Evolutionary conservation across 2,329 filamentous ascomycete species (phyloP).

Genomic region (Chaetomiaceae sp.): DNA sequence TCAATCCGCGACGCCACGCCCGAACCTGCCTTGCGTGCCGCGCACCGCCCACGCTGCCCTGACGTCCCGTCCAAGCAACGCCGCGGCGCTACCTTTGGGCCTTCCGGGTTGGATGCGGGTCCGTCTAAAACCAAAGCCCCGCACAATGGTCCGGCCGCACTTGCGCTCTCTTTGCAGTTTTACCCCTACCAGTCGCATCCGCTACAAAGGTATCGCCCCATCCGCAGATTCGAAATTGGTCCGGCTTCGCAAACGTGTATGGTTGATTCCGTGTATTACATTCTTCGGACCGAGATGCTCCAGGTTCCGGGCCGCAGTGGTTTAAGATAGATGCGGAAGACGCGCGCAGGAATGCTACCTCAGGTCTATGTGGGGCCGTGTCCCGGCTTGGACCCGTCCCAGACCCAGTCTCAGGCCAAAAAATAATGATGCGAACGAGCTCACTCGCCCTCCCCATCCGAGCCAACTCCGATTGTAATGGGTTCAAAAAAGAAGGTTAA

Average conservation of each 20-base stretch:
- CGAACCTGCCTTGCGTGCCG: not conserved
- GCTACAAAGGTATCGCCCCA: not conserved
- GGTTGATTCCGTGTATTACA: not conserved
- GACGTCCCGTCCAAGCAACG: not conserved
- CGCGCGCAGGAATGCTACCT: conserved; percentile 2
- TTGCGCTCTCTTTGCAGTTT: not conserved
- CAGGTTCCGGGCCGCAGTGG: not conserved
- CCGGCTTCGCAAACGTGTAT: not conserved
- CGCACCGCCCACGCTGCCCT: not conserved
- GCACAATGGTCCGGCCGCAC: not conserved
- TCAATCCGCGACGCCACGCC: not conserved
- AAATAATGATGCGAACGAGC: not conserved
- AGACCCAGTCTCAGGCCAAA: not conserved
- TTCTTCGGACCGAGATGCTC: not conserved
- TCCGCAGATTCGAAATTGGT: not conserved
- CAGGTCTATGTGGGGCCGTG: conserved; percentile 5
- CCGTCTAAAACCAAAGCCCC: conserved; percentile 1
- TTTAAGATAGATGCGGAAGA: not conserved
- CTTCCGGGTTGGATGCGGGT: conserved; percentile 17
- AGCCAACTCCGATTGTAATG: not conserved
- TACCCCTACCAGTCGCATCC: not conserved
- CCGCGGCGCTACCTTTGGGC: conserved; percentile 7
- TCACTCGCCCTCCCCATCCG: not conserved
- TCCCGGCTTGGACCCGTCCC: not conserved
- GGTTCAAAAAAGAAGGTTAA: not conserved